Evolutionary conservation across 2,329 filamentous ascomycete genomes (phyloP).

Genomic region (Coniochaeta sp.): DNA sequence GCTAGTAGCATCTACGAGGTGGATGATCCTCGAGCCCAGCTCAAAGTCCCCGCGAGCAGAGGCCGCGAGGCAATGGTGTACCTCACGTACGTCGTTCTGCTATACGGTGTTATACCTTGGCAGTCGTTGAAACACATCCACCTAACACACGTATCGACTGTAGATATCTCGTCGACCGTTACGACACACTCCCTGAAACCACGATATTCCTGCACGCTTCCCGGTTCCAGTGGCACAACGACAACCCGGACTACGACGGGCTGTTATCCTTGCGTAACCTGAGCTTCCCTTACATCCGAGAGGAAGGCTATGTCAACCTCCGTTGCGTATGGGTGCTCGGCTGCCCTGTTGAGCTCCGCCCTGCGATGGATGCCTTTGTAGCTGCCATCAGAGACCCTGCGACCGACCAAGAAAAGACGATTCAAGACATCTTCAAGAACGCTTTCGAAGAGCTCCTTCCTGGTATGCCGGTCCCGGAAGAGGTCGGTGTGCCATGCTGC

Average conservation of each 20-base stretch:
- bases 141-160: not conserved
- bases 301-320: conserved; percentile 52
- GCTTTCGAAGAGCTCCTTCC: conserved; percentile 35
- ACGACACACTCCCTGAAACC: conserved; percentile 34
- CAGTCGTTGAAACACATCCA: not conserved
- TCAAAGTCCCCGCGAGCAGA: conserved; percentile 43
- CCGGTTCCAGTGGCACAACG: conserved; percentile 46
- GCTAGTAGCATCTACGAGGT: conserved; percentile 47
- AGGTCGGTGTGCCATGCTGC: conserved; percentile 53
- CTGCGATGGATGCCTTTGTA: conserved; percentile 24
- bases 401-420: conserved; percentile 24
- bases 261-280: conserved; percentile 41
- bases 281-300: conserved; percentile 39
- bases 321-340: conserved; percentile 53
- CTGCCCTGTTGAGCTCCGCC: conserved; percentile 41
- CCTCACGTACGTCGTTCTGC: conserved; percentile 27
- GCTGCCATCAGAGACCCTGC: conserved; percentile 7
- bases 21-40: conserved; percentile 35
- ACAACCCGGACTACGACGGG: conserved; percentile 47
- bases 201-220: conserved; percentile 41
- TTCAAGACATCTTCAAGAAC: conserved; percentile 32
- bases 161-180: conserved; percentile 41
- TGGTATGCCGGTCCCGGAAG: conserved; percentile 32
- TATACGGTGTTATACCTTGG: not conserved
- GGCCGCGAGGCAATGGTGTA: conserved; percentile 47